These are phyloP conservation scores for Lobulomyces angularis DNA, from an alignment of 192 early-diverging fungal species.

Conservation along the genomic window DNA sequence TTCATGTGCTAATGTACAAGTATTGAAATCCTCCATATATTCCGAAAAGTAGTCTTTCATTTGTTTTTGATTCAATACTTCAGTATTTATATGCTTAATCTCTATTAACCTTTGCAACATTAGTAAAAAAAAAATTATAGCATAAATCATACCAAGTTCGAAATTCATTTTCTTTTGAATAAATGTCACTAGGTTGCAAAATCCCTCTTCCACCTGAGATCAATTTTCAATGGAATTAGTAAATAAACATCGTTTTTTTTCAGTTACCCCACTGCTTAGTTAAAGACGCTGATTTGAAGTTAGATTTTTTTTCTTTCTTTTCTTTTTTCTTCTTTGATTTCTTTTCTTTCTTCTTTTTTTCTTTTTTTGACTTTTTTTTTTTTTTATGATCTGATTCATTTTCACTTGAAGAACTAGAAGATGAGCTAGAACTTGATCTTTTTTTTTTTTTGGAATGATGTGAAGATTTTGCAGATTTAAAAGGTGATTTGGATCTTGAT, in stretches of 20 bases:
- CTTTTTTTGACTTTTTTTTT: constrained; percentile 18
- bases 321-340: constrained; percentile 9
- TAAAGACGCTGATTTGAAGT: constrained; percentile 7
- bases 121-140: no score
- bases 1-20: constrained; percentile 19
- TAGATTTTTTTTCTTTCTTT: background rate
- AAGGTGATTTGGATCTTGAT: no score
- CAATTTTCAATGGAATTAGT: background rate
- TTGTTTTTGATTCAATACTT: constrained; percentile 8
- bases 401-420: no score
- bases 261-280: constrained; percentile 7
- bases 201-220: background rate
- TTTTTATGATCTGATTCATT: background rate
- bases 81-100: constrained; percentile 27
- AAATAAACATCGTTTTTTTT: background rate
- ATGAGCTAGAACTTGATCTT: no score
- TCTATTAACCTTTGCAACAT: no score
- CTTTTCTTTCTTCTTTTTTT: constrained; percentile 13
- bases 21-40: constrained; percentile 37
- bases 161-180: constrained; percentile 31
- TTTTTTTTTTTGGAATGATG: no score
- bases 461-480: no score
- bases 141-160: constrained; percentile 29
- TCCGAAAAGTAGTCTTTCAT: constrained; percentile 28
- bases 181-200: constrained; percentile 11